These are phyloP conservation scores for Hericium alpestre DNA, from an alignment of 768 basidiomycete genomes.

Conservation along the genomic window DNA sequence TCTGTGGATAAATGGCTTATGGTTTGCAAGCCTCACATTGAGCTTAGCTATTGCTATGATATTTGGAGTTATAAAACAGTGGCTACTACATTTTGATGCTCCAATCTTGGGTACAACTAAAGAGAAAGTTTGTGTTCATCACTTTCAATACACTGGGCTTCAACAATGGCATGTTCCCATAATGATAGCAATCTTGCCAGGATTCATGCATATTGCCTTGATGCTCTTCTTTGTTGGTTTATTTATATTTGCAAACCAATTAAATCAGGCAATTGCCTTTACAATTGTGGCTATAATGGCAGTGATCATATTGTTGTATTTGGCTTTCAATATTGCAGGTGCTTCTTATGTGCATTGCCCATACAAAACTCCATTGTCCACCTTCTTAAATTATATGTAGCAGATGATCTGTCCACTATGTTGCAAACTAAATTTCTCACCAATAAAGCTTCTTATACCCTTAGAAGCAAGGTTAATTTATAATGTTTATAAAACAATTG, in stretches of 20 bases:
- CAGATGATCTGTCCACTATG: too few species aligned
- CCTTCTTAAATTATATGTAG: neutral
- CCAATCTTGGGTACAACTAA: neutral
- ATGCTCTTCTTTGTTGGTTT: neutral
- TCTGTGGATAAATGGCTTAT: neutral
- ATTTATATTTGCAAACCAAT: neutral
- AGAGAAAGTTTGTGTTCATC: neutral
- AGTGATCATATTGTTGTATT: neutral
- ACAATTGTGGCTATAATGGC: neutral
- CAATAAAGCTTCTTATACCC: neutral
- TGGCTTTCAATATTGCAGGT: neutral
- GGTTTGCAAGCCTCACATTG: neutral
- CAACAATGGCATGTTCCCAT: neutral
- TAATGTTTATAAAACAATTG: neutral
- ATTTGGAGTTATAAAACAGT: neutral
- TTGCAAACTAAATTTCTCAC: too few species aligned
- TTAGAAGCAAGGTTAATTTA: neutral
- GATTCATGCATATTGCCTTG: neutral
- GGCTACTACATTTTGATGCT: neutral
- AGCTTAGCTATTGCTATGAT: neutral
- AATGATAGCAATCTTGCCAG: neutral
- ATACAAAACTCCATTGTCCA: neutral
- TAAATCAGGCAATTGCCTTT: neutral
- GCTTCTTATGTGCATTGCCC: neutral
- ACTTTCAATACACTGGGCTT: neutral